phyloP scores from a whole-genome alignment of 2,329 filamentous ascomycete species.

The Coleophoma eucalyptorum region DNA sequence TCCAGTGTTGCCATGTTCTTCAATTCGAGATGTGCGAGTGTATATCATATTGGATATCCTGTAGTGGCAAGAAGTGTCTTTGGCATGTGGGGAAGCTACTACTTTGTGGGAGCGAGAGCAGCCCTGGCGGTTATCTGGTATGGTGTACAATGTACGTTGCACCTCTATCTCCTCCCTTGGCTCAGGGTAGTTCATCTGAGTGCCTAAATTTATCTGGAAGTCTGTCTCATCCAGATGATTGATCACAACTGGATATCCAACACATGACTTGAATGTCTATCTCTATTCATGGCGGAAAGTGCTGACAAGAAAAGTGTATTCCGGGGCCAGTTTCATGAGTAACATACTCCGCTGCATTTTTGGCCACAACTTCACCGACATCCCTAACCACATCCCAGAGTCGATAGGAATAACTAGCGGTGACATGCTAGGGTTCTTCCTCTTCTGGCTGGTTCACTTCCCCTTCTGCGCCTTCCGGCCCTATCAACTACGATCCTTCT shows the following conservation, averaged over 20 bases:
- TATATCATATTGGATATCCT: conserved; percentile 39
- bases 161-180: too few species aligned
- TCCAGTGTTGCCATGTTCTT: conserved; percentile 38
- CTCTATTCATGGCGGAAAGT: too few species aligned
- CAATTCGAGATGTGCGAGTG: conserved; percentile 36
- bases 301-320: conserved; percentile 22
- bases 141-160: conserved; percentile 54
- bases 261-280: conserved; percentile 5
- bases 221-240: neutral
- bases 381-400: conserved; percentile 32
- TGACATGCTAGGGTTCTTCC: conserved; percentile 43
- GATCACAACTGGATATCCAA: conserved; percentile 6
- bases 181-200: too few species aligned
- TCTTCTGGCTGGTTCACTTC: conserved; percentile 52
- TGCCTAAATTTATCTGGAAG: conserved; percentile 28
- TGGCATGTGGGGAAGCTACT: conserved; percentile 39
- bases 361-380: conserved; percentile 31
- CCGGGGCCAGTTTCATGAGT: conserved; percentile 45
- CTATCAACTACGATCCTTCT: conserved; percentile 39
- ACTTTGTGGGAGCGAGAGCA: conserved; percentile 35
- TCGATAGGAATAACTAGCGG: conserved; percentile 34
- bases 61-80: conserved; percentile 31
- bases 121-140: conserved; percentile 52
- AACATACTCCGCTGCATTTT: conserved; percentile 42
- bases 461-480: conserved; percentile 40